Conservation (phyloP, 2,329 filamentous ascomycete genomes). For the Colletotrichum incanum region DNA sequence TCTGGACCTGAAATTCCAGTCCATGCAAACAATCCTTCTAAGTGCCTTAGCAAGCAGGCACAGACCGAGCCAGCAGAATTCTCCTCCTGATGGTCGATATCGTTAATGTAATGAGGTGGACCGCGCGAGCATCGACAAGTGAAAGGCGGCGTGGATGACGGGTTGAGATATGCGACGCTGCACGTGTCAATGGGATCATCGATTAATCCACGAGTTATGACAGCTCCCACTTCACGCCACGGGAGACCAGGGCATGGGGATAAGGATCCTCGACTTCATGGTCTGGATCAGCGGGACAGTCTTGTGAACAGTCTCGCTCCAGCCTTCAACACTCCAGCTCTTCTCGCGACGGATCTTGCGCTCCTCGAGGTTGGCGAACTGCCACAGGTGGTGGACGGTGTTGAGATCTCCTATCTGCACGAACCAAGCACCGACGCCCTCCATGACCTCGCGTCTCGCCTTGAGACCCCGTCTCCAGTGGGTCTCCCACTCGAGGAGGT, state of each 20-base stretch:
- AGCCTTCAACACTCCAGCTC: conserved; percentile 95
- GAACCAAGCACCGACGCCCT: conserved; percentile 98
- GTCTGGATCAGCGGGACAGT: conserved; percentile 96
- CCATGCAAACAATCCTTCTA: neutral
- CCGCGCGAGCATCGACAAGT: conserved; percentile 4
- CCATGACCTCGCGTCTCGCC: conserved; percentile 96
- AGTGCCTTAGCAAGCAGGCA: neutral
- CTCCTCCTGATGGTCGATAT: neutral
- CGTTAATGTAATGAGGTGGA: neutral
- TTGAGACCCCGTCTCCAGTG: conserved; percentile 96
- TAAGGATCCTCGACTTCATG: conserved; percentile 95
- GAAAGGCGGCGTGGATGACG: neutral
- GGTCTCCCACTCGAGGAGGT: conserved; percentile 97
- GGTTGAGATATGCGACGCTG: conserved; percentile 2
- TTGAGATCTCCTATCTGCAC: conserved; percentile 98
- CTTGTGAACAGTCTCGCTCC: conserved; percentile 98
- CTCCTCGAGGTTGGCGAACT: conserved; percentile 97
- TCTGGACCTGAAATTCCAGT: neutral
- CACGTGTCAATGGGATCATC: neutral
- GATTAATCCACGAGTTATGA: neutral
- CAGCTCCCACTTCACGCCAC: conserved; percentile 73
- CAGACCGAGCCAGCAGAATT: neutral
- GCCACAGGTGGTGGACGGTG: conserved; percentile 98
- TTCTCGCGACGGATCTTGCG: conserved; percentile 90
- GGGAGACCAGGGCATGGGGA: conserved; percentile 97